A percentile compares a stretch with the other conserved stretches of the same genome.
These are phyloP conservation scores for Salvia splendens DNA, from an alignment of 257 asterid genomes.

Conservation along the genomic window DNA sequence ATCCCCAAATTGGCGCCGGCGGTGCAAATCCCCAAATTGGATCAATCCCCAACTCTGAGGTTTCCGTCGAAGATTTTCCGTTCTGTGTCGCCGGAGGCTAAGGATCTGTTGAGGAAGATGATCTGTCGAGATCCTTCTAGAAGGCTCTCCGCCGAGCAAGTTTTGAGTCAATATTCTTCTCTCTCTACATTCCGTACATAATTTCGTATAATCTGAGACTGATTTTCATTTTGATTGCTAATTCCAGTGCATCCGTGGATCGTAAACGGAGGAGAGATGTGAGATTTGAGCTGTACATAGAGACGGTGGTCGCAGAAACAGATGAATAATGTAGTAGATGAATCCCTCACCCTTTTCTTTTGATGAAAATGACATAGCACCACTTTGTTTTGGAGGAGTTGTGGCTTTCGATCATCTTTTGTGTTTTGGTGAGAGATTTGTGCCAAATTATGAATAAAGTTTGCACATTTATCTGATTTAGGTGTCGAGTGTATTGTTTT, in stretches of 20 bases:
- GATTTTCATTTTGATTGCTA: neutral
- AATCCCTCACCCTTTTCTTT: constrained; percentile 8
- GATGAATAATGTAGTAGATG: constrained; percentile 10
- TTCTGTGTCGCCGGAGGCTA: constrained; percentile 70
- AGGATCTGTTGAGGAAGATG: constrained; percentile 88
- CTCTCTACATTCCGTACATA: neutral
- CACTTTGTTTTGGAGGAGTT: constrained; percentile 21
- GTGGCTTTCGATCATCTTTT: neutral
- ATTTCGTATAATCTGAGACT: neutral
- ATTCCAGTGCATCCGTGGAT: constrained; percentile 59
- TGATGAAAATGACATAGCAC: constrained; percentile 16
- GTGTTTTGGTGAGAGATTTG: constrained; percentile 5
- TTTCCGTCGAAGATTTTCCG: constrained; percentile 69
- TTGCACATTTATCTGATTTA: constrained; percentile 1
- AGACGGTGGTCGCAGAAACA: constrained; percentile 22
- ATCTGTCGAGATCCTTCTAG: constrained; percentile 67
- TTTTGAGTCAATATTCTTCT: constrained; percentile 53
- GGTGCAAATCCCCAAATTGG: too few species aligned
- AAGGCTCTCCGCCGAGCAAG: constrained; percentile 82
- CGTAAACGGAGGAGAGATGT: constrained; percentile 38
- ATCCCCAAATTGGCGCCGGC: too few species aligned
- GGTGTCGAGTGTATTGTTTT: constrained; percentile 14
- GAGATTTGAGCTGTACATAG: constrained; percentile 17
- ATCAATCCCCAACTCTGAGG: constrained; percentile 45
- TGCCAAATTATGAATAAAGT: constrained; percentile 8